Conservation (phyloP, 78 protist species). For the Pigoraptor vietnamica region DNA sequence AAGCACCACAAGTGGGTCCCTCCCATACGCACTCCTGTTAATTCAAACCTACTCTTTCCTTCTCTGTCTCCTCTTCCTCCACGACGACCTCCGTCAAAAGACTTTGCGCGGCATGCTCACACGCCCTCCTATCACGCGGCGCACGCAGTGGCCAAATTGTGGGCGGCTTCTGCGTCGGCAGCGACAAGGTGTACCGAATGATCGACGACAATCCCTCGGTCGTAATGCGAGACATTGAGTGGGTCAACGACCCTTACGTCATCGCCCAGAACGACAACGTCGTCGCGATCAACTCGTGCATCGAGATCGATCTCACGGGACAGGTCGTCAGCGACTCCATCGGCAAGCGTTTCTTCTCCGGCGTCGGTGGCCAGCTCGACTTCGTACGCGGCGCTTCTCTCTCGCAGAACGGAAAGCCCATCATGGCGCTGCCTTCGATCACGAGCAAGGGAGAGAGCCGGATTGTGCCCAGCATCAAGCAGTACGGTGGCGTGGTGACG, state of each 20-base stretch:
- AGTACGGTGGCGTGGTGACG: conserved; percentile 17
- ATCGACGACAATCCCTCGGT: conserved; percentile 33
- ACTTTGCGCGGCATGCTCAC: too few species aligned
- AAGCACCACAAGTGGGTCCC: background rate
- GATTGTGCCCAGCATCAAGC: conserved; percentile 12
- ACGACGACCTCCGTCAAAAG: too few species aligned
- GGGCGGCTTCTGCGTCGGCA: conserved; percentile 14
- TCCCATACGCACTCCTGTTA: too few species aligned
- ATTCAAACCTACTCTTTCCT: too few species aligned
- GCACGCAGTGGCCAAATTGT: background rate
- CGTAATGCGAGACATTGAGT: background rate
- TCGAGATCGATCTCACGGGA: conserved; percentile 58
- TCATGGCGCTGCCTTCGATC: conserved; percentile 46
- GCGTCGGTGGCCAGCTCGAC: conserved; percentile 58
- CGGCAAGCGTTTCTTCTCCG: conserved; percentile 16
- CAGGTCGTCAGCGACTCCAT: conserved; percentile 43
- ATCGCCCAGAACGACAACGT: conserved; percentile 13
- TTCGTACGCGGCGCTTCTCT: conserved; percentile 37
- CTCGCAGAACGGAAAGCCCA: conserved; percentile 31
- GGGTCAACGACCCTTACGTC: conserved; percentile 21
- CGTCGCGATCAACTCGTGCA: conserved; percentile 40
- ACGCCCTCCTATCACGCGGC: too few species aligned
- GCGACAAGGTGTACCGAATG: conserved; percentile 19
- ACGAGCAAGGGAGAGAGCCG: background rate
- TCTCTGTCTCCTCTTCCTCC: too few species aligned